A percentile compares a stretch with the other conserved stretches of the same genome.
phyloP scores from a whole-genome alignment of 2,329 filamentous ascomycete genomes.

The Calonectria henricotiae region DNA sequence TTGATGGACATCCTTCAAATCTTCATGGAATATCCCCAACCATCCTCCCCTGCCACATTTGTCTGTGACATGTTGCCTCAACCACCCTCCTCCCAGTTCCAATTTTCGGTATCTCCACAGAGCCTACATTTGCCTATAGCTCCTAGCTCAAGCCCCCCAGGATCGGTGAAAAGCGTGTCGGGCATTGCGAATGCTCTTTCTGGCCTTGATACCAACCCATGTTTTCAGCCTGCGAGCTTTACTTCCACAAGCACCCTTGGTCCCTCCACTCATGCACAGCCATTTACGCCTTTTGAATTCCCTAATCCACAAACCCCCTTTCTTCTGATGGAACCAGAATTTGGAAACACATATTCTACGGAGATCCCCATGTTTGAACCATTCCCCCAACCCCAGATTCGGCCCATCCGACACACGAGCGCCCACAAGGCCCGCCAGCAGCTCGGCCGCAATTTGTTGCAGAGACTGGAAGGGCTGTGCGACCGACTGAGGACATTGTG shows the following conservation, averaged over 20 bases:
- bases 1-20: conserved; percentile 43
- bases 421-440: conserved; percentile 33
- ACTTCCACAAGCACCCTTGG: conserved; percentile 9
- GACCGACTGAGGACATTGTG: conserved; percentile 33
- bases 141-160: neutral
- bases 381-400: neutral
- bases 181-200: conserved; percentile 42
- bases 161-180: conserved; percentile 36
- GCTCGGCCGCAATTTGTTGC: conserved; percentile 34
- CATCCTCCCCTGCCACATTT: conserved; percentile 24
- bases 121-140: neutral
- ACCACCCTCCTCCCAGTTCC: conserved; percentile 19
- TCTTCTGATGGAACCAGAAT: neutral
- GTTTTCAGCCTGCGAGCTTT: conserved; percentile 16
- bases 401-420: conserved; percentile 36
- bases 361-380: neutral
- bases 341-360: neutral
- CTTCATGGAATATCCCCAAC: conserved; percentile 34
- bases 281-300: neutral
- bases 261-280: conserved; percentile 1
- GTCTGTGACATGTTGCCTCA: conserved; percentile 39
- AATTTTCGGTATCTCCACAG: conserved; percentile 31
- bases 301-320: neutral
- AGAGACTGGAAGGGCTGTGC: conserved; percentile 38
- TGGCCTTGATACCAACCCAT: neutral